Evolutionary conservation across 2,329 filamentous ascomycete genomes (phyloP).

Genomic region (Orbilia javanica): DNA sequence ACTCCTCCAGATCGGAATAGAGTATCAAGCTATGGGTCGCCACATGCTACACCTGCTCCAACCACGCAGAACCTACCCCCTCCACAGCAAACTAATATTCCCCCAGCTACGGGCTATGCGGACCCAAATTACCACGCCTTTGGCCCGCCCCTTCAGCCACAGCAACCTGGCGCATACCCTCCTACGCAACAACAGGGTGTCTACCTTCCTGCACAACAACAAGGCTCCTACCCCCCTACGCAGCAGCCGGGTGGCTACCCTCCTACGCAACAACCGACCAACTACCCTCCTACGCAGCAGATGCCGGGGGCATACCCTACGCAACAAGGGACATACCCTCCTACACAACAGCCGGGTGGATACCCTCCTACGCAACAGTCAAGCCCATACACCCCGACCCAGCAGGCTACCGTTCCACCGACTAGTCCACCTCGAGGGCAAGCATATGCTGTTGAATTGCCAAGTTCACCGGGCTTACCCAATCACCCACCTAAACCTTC

Average conservation of each 20-base stretch:
- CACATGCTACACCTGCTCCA: background rate
- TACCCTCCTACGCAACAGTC: conserved; percentile 29
- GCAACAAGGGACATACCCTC: background rate
- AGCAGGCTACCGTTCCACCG: conserved; percentile 26
- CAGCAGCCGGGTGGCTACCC: background rate
- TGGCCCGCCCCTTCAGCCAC: conserved; percentile 31
- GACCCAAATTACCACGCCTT: conserved; percentile 44
- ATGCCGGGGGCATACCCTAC: background rate
- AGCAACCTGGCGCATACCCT: background rate
- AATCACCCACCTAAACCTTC: conserved; percentile 51
- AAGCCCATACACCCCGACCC: conserved; percentile 8
- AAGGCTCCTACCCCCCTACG: background rate
- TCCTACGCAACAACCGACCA: background rate
- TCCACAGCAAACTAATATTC: conserved; percentile 3
- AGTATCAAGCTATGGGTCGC: background rate
- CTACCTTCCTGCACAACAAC: background rate
- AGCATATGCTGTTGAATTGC: conserved; percentile 52
- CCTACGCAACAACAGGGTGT: background rate
- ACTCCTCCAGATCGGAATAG: conserved; percentile 20
- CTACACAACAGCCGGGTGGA: background rate
- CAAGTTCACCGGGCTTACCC: conserved; percentile 44
- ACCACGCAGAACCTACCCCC: background rate
- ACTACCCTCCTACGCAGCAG: background rate
- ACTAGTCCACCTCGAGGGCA: conserved; percentile 15
- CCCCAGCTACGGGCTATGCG: conserved; percentile 31